Conservation (phyloP, 148 eudicot species). For the Heliamphora exappendiculata region DNA sequence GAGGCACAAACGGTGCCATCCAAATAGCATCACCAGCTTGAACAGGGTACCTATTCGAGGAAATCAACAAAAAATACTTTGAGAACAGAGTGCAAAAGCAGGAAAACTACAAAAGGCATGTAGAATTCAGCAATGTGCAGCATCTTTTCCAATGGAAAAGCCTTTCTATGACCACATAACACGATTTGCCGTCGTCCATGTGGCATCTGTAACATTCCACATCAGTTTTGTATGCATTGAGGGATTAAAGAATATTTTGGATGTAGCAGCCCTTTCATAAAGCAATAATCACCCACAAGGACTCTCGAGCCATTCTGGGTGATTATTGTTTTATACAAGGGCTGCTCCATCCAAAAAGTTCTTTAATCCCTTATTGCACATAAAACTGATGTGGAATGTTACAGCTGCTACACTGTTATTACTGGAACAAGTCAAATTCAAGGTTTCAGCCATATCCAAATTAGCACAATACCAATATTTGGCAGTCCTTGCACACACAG, state of each 20-base stretch:
- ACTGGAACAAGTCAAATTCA: too few relatives aligned
- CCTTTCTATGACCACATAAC: background rate
- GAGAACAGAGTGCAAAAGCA: background rate
- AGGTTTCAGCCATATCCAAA: too few relatives aligned
- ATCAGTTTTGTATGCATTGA: background rate
- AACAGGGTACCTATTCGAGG: constrained; percentile 72
- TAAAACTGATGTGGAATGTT: too few relatives aligned
- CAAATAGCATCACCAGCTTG: constrained; percentile 93
- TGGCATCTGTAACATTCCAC: background rate
- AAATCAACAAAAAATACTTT: constrained; percentile 2
- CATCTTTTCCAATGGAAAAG: background rate
- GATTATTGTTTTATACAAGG: too few relatives aligned
- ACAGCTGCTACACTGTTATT: too few relatives aligned
- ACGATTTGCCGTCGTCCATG: background rate
- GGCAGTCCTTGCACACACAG: too few relatives aligned
- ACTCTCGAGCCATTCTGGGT: too few relatives aligned
- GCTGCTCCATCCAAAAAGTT: too few relatives aligned
- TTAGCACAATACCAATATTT: too few relatives aligned
- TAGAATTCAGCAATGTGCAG: background rate
- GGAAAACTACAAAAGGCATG: background rate
- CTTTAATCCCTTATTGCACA: too few relatives aligned
- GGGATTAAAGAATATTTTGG: background rate
- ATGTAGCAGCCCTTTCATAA: background rate
- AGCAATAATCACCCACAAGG: background rate
- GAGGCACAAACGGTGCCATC: constrained; percentile 99